A percentile compares a stretch with the other conserved stretches of the same genome.
Conservation (phyloP, 2,329 filamentous ascomycete species). For the Exserohilum turcica region DNA sequence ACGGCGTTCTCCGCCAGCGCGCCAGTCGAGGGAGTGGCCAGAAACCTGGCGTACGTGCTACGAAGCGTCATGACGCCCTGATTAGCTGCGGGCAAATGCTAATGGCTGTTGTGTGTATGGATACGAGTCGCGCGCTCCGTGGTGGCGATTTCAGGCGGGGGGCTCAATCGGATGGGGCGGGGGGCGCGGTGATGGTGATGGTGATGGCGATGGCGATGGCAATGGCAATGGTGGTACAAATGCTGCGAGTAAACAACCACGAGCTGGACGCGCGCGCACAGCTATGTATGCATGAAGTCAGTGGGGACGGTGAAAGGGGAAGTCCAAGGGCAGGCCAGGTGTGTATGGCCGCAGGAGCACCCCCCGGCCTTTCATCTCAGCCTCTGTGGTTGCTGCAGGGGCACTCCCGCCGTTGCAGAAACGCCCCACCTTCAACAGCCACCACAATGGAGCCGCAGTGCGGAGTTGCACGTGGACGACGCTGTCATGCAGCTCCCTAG, state of each 20-base stretch:
- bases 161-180: slow-evolving; percentile 4
- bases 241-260: slow-evolving; percentile 20
- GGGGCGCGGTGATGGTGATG: neutral
- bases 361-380: slow-evolving; percentile 11
- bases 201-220: too few relatives aligned
- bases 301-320: slow-evolving; percentile 21
- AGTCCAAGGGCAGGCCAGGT: slow-evolving; percentile 9
- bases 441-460: slow-evolving; percentile 11
- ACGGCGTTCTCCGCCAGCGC: slow-evolving; percentile 53
- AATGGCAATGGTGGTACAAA: too few relatives aligned
- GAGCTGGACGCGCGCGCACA: slow-evolving; percentile 7
- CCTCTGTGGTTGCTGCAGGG: slow-evolving; percentile 16
- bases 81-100: slow-evolving; percentile 10
- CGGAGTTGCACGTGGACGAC: slow-evolving; percentile 18
- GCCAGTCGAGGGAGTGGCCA: slow-evolving; percentile 50
- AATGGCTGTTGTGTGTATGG: slow-evolving; percentile 18
- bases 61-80: slow-evolving; percentile 32
- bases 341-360: slow-evolving; percentile 6
- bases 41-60: slow-evolving; percentile 54
- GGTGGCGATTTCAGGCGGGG: slow-evolving; percentile 15
- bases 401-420: slow-evolving; percentile 11
- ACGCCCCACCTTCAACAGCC: slow-evolving; percentile 13
- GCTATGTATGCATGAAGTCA: slow-evolving; percentile 4
- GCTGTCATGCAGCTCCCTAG: slow-evolving; percentile 8
- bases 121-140: slow-evolving; percentile 9